Evolutionary conservation across 352 stramenopile species (phyloP), one percentile per base, ranked within the genome.

Genomic region (Phytophthora cactorum): DNA sequence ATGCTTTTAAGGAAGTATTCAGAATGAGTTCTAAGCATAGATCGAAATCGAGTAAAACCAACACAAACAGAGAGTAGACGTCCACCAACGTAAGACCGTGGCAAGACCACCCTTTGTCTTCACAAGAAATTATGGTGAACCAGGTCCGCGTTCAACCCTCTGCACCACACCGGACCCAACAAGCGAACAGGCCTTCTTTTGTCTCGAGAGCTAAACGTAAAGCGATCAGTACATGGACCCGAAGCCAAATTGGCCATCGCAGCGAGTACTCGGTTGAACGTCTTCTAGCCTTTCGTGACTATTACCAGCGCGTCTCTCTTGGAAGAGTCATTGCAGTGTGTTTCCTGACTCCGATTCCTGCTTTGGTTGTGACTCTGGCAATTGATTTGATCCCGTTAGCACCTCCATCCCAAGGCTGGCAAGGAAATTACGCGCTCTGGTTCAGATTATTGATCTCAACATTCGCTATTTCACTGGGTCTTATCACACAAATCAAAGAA

Each of bases 271-370:
- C 12, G 12, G 36, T 43, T 12, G 36, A 43, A n/a, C 36, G 36
- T 43, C 36, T 43, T 43, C 36, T 43, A 43, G 36, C 36, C 12
- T 43, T 43, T 43, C 36, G 36, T 3, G 36, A n/a, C 5, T 43
- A 43, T 17, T 43, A 43, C 36, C 36, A 43, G 12, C 36, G 36
- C 12, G 36, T 6, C 36, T 43, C 36, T 17, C n/a, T 43, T n/a
- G 36, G 36, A n/a, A 43, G 36, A 43, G 36, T 43, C 36, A 43
- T 43, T 43, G 36, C 36, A 43, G 36, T 43, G 36, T 43, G 36
- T n/a, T 43, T 17, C n/a, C 36, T 43, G 10, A 43, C 36, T 4
- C 36, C 36, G 5, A 43, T 43, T 43, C 36, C 36, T 43, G 36
- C 36, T 43, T 43, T 34, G 12, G 2, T 43, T 7, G 36, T 43